Conservation (phyloP, 2,329 filamentous ascomycete genomes). For the Arthroderma sp. region DNA sequence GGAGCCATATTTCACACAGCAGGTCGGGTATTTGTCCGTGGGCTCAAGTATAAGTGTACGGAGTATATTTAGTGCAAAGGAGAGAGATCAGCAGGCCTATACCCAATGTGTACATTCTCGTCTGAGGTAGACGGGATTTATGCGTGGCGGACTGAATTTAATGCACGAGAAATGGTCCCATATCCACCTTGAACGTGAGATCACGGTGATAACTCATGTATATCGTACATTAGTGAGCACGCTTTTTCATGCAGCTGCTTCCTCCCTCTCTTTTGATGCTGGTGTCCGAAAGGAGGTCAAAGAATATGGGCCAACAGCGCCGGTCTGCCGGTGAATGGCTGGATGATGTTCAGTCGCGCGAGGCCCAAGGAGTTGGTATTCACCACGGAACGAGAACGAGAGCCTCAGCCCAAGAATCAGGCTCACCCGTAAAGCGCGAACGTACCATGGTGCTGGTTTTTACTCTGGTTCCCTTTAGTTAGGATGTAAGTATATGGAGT, state of each 20-base stretch:
- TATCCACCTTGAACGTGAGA: not conserved
- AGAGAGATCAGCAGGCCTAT: not conserved
- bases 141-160: not conserved
- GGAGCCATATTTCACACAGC: too few species aligned
- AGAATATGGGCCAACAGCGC: not conserved
- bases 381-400: not conserved
- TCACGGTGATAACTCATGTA: not conserved
- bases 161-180: not conserved
- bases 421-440: slow-evolving; percentile 1
- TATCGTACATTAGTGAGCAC: not conserved
- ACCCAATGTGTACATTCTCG: not conserved
- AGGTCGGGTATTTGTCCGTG: not conserved
- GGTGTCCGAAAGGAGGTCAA: not conserved
- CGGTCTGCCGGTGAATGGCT: not conserved
- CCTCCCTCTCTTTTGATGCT: not conserved
- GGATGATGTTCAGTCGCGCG: not conserved
- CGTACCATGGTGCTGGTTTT: not conserved
- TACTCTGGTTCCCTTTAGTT: too few species aligned
- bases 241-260: not conserved
- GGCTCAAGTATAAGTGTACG: not conserved
- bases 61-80: not conserved
- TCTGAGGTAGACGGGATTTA: not conserved
- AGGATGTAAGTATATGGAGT: not conserved
- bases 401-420: not conserved
- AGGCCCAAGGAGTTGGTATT: not conserved